Conservation (phyloP, 2,329 filamentous ascomycete species). For the Didymella pinodella region DNA sequence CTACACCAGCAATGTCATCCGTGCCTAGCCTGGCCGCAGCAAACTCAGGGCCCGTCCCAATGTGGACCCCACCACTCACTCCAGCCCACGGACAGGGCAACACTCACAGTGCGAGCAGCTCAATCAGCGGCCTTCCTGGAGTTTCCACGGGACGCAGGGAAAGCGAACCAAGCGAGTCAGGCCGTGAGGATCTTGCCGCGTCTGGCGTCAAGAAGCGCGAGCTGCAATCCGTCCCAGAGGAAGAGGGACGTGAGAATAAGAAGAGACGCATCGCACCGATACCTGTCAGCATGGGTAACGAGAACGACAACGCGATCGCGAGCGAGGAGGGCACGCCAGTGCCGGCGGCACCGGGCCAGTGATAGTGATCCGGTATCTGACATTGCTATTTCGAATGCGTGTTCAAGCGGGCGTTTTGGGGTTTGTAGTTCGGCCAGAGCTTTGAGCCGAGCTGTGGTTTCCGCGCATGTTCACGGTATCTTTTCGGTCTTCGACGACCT, state of each 20-base stretch:
- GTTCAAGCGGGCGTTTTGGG: slow-evolving; percentile 17
- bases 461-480: neutral
- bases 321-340: slow-evolving; percentile 43
- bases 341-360: slow-evolving; percentile 2
- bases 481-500: neutral
- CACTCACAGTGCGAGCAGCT: slow-evolving; percentile 63
- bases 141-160: slow-evolving; percentile 33
- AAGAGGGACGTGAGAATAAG: slow-evolving; percentile 51
- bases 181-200: slow-evolving; percentile 40
- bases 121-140: slow-evolving; percentile 58
- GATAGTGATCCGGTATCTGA: neutral
- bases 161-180: slow-evolving; percentile 49
- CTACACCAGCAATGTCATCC: slow-evolving; percentile 77
- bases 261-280: slow-evolving; percentile 57
- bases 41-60: slow-evolving; percentile 70
- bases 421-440: neutral
- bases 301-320: slow-evolving; percentile 38
- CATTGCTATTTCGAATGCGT: neutral
- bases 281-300: slow-evolving; percentile 44
- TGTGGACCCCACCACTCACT: slow-evolving; percentile 91
- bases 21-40: slow-evolving; percentile 79
- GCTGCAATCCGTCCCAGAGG: slow-evolving; percentile 48
- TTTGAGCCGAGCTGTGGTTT: slow-evolving; percentile 6
- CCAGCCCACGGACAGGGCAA: slow-evolving; percentile 61
- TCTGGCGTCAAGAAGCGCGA: slow-evolving; percentile 48